Conservation (phyloP, 345 rosid species). For the Heritiera littoralis region DNA sequence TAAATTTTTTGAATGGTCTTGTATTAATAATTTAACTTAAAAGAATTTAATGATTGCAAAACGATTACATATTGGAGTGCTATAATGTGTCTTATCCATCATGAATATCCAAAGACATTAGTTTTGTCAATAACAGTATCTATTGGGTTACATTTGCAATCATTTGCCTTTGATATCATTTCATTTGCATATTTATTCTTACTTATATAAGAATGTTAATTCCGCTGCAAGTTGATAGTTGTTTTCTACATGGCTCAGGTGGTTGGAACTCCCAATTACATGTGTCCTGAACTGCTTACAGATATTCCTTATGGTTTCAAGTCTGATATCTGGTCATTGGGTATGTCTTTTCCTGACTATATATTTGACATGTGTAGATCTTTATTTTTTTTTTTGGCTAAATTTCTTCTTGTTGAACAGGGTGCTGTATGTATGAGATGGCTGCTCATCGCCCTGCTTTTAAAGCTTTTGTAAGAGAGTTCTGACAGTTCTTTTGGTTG, state of each 20-base stretch:
- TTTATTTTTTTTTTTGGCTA: constrained; percentile 9
- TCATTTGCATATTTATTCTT: background rate
- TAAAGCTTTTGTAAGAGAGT: constrained; percentile 89
- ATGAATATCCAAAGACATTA: background rate
- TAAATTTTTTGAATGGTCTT: constrained; percentile 6
- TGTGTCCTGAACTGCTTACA: constrained; percentile 98
- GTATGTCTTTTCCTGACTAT: constrained; percentile 40
- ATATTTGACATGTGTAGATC: background rate
- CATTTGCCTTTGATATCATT: constrained; percentile 9
- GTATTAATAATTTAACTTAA: background rate
- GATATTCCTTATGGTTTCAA: constrained; percentile 99
- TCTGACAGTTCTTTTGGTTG: constrained; percentile 23
- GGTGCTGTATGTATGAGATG: constrained; percentile 98
- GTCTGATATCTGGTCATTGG: constrained; percentile 98
- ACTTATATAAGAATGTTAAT: constrained; percentile 11
- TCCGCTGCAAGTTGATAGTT: constrained; percentile 19
- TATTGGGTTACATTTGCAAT: constrained; percentile 2
- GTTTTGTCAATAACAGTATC: background rate
- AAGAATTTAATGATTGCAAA: background rate
- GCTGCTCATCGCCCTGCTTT: constrained; percentile 98
- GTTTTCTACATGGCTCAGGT: constrained; percentile 52
- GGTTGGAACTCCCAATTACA: constrained; percentile 99
- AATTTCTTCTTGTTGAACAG: constrained; percentile 51
- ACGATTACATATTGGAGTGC: background rate
- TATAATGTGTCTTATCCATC: background rate